These are phyloP conservation scores for Pestalotiopsis sp. DNA, from an alignment of 2,329 filamentous ascomycete species.

Conservation along the genomic window DNA sequence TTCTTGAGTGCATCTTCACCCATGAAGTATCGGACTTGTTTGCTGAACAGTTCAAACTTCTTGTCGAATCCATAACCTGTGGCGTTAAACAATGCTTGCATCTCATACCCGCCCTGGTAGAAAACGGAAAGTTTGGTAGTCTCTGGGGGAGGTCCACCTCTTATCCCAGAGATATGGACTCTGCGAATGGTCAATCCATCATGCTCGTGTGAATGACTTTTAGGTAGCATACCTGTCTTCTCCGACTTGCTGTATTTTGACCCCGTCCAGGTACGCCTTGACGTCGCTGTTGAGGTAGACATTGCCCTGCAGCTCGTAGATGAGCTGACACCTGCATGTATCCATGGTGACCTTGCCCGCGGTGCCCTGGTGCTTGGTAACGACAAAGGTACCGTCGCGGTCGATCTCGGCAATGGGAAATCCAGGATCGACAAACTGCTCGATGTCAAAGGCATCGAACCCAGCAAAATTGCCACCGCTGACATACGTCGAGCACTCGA, in stretches of 20 bases:
- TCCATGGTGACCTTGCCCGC: constrained; percentile 26
- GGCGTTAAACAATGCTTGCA: constrained; percentile 3
- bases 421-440: constrained; percentile 36
- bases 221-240: constrained; percentile 20
- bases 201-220: constrained; percentile 39
- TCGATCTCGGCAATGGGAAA: constrained; percentile 15
- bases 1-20: constrained; percentile 23
- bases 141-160: constrained; percentile 16
- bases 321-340: constrained; percentile 37
- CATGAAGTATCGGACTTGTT: constrained; percentile 28
- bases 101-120: constrained; percentile 8
- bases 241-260: constrained; percentile 16
- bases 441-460: constrained; percentile 35
- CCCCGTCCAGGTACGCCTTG: constrained; percentile 35
- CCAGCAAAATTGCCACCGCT: constrained; percentile 48
- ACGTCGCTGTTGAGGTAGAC: constrained; percentile 47
- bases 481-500: constrained; percentile 44
- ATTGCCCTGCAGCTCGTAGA: constrained; percentile 48
- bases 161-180: constrained; percentile 19
- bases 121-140: constrained; percentile 16
- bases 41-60: constrained; percentile 20
- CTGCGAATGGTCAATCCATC: constrained; percentile 24
- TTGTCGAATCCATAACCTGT: constrained; percentile 13
- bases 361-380: constrained; percentile 23
- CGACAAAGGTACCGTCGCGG: background rate